phyloP scores from a whole-genome alignment of 2,329 filamentous ascomycete species.

The Sclerotinia sclerotiorum region DNA sequence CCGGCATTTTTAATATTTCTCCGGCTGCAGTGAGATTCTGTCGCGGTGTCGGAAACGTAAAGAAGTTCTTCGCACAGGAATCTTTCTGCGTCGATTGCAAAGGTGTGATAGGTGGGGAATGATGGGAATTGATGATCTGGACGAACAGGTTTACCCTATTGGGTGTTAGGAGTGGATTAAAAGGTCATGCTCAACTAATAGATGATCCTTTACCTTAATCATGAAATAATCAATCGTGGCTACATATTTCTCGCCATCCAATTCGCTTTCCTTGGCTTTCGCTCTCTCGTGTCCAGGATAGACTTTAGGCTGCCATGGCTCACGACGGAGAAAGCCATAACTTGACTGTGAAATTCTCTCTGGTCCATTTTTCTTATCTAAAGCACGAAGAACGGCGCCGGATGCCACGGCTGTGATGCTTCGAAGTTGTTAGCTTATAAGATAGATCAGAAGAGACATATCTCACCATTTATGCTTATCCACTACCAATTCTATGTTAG shows the following conservation, averaged over 20 bases:
- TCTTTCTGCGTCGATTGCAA: conserved; percentile 15
- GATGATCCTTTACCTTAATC: conserved; percentile 23
- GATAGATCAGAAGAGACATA: neutral
- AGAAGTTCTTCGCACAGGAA: conserved; percentile 31
- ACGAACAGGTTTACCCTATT: conserved; percentile 24
- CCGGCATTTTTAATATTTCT: conserved; percentile 25
- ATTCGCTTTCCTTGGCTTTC: conserved; percentile 13
- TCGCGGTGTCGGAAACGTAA: conserved; percentile 27
- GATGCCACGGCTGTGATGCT: conserved; percentile 30
- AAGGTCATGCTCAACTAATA: neutral
- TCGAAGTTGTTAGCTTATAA: neutral
- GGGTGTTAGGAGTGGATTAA: neutral
- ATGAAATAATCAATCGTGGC: conserved; percentile 31
- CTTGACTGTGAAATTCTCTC: conserved; percentile 24
- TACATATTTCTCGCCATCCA: conserved; percentile 28
- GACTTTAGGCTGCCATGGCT: conserved; percentile 22
- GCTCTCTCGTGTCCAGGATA: conserved; percentile 18
- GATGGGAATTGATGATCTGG: conserved; percentile 22
- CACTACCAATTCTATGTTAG: conserved; percentile 22
- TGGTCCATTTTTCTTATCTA: conserved; percentile 31
- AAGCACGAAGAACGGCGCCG: conserved; percentile 29
- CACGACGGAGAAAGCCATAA: conserved; percentile 28
- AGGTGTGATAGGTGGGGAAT: conserved; percentile 24
- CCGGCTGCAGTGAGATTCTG: conserved; percentile 23
- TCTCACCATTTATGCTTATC: conserved; percentile 23